Percentiles rank a stretch among this genome's conserved stretches.
Evolutionary conservation across 306 rosid species (phyloP).

Genomic region (Ochetophila trinervis): DNA sequence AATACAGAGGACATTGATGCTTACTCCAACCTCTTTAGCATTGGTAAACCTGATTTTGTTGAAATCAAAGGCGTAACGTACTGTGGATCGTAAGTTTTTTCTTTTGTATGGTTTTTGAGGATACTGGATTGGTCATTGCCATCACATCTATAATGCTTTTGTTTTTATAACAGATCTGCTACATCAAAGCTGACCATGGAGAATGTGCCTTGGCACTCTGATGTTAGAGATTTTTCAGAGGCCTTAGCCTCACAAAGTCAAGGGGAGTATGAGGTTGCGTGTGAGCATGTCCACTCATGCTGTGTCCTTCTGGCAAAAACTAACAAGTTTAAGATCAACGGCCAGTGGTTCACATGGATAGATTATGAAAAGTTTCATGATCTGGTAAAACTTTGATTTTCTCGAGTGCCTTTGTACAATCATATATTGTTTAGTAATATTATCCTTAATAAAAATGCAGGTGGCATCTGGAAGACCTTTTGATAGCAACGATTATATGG

Average conservation of each 20-base stretch:
- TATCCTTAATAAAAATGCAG: constrained; percentile 44
- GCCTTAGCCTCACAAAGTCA: constrained; percentile 72
- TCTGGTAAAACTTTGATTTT: constrained; percentile 42
- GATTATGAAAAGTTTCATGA: constrained; percentile 91
- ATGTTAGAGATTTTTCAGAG: constrained; percentile 85
- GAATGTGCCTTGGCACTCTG: constrained; percentile 99
- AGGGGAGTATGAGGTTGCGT: constrained; percentile 88
- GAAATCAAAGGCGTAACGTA: constrained; percentile 99
- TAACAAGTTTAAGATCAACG: constrained; percentile 79
- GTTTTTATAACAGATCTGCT: constrained; percentile 59
- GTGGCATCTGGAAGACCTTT: constrained; percentile 81
- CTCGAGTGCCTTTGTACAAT: constrained; percentile 1
- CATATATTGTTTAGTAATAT: neutral
- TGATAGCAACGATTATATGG: constrained; percentile 77
- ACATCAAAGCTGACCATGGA: constrained; percentile 97
- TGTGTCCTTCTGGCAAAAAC: constrained; percentile 90
- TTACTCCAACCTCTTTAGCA: constrained; percentile 70
- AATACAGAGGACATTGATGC: constrained; percentile 86
- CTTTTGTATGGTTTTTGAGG: neutral
- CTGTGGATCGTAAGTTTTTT: constrained; percentile 83
- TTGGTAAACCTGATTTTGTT: constrained; percentile 88
- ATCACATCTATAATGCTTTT: constrained; percentile 6
- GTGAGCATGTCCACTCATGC: constrained; percentile 95
- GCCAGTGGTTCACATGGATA: constrained; percentile 95
- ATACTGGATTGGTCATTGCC: constrained; percentile 8